These are phyloP conservation scores for Lunularia cruciata DNA, from an alignment of 225 moss, liverwort and hornwort species.

Conservation along the genomic window DNA sequence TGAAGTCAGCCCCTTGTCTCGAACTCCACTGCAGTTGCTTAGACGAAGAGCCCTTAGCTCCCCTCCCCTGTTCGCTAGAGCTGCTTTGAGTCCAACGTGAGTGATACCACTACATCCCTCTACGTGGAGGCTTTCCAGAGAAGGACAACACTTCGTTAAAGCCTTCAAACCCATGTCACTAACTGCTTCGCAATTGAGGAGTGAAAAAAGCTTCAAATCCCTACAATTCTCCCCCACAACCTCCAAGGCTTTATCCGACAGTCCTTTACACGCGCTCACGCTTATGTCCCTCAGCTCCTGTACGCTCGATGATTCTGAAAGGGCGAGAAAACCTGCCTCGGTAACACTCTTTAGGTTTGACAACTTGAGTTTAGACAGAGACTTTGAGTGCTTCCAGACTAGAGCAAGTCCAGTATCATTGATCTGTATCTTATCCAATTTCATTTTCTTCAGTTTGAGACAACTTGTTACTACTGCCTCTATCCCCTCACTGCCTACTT, in stretches of 20 bases:
- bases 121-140: conserved; percentile 57
- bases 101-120: conserved; percentile 66
- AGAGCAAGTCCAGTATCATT: conserved; percentile 53
- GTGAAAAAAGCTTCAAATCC: conserved; percentile 52
- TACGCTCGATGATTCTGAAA: conserved; percentile 52
- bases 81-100: conserved; percentile 51
- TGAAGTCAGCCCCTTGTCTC: conserved; percentile 33
- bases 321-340: conserved; percentile 62
- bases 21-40: conserved; percentile 56
- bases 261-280: conserved; percentile 53
- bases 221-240: conserved; percentile 48
- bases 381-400: conserved; percentile 55
- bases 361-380: conserved; percentile 53
- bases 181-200: conserved; percentile 58
- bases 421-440: conserved; percentile 60
- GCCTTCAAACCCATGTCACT: conserved; percentile 61
- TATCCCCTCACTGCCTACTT: conserved; percentile 63
- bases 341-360: conserved; percentile 49
- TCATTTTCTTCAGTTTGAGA: conserved; percentile 59
- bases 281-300: conserved; percentile 50
- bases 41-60: conserved; percentile 49
- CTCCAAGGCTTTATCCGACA: conserved; percentile 50
- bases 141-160: conserved; percentile 47
- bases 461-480: conserved; percentile 47
- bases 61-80: conserved; percentile 43